Evolutionary conservation across 2,329 filamentous ascomycete genomes (phyloP).

Genomic region (Elsinoe perseae): DNA sequence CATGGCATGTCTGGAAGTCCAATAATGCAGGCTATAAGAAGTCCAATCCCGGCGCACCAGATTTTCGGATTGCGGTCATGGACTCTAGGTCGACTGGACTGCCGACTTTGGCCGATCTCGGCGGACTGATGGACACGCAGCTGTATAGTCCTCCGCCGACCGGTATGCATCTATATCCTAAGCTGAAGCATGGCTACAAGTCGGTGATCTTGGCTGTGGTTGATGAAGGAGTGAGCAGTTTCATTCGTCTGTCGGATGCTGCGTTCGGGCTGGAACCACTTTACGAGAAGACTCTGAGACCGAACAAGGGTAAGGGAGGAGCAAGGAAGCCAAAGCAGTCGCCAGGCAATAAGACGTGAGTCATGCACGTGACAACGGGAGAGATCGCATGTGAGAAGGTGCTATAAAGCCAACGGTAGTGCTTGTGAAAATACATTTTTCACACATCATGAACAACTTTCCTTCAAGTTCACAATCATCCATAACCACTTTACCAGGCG

Average conservation of each 20-base stretch:
- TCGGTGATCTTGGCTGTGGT: slow-evolving; percentile 83
- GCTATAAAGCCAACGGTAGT: background rate
- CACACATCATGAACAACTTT: background rate
- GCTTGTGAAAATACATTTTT: background rate
- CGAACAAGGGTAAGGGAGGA: slow-evolving; percentile 33
- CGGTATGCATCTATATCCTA: slow-evolving; percentile 55
- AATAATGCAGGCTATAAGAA: slow-evolving; percentile 61
- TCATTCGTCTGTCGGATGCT: slow-evolving; percentile 70
- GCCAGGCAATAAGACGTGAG: background rate
- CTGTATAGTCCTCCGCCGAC: slow-evolving; percentile 59
- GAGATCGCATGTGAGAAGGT: background rate
- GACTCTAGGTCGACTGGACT: slow-evolving; percentile 64
- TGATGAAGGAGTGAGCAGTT: slow-evolving; percentile 84
- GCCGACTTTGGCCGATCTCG: slow-evolving; percentile 65
- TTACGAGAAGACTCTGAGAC: slow-evolving; percentile 50
- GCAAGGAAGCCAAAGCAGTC: slow-evolving; percentile 26
- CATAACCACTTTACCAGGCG: too few species aligned
- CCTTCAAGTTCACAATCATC: background rate
- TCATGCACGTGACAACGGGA: slow-evolving; percentile 2
- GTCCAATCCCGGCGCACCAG: slow-evolving; percentile 65
- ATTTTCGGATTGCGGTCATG: slow-evolving; percentile 78
- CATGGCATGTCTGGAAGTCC: slow-evolving; percentile 78
- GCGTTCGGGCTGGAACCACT: slow-evolving; percentile 66
- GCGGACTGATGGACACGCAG: slow-evolving; percentile 62
- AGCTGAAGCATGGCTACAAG: slow-evolving; percentile 74